Percentiles rank a stretch among this genome's conserved stretches.
Conservation (phyloP, 306 rosid species). For the Prinsepia uniflora region DNA sequence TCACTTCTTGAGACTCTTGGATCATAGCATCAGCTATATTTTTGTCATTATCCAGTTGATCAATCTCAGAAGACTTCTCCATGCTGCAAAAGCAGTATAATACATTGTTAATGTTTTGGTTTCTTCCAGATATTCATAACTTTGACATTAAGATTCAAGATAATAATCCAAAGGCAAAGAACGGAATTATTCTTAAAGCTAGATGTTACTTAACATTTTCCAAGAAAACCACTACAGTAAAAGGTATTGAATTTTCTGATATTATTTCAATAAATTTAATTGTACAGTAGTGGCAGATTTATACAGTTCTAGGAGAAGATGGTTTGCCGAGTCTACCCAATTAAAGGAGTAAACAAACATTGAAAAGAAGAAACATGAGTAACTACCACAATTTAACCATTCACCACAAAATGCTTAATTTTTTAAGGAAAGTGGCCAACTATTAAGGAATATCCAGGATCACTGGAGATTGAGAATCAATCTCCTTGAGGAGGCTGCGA, state of each 20-base stretch:
- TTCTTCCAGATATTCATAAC: not conserved
- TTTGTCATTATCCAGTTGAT: constrained; percentile 25
- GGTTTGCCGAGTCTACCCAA: not conserved
- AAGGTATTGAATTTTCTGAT: too few species aligned
- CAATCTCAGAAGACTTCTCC: constrained; percentile 31
- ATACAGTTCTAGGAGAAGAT: too few species aligned
- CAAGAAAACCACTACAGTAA: not conserved
- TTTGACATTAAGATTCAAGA: not conserved
- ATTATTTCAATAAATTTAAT: too few species aligned
- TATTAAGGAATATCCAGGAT: too few species aligned
- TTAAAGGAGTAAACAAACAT: not conserved
- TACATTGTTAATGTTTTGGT: not conserved
- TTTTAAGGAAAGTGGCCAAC: not conserved
- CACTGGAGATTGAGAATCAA: too few species aligned
- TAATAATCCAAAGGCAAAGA: constrained; percentile 1
- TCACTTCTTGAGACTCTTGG: constrained; percentile 45
- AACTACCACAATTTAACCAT: not conserved
- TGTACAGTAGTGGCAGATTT: too few species aligned
- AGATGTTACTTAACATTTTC: not conserved
- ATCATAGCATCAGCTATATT: constrained; percentile 23
- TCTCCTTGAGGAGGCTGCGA: too few species aligned
- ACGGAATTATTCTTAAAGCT: not conserved
- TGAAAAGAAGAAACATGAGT: not conserved
- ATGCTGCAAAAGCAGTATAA: constrained; percentile 33
- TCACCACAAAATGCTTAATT: not conserved